Evolutionary conservation across 164 flowering plant genomes (phyloP).

Genomic region (Chimonanthus salicifolius): DNA sequence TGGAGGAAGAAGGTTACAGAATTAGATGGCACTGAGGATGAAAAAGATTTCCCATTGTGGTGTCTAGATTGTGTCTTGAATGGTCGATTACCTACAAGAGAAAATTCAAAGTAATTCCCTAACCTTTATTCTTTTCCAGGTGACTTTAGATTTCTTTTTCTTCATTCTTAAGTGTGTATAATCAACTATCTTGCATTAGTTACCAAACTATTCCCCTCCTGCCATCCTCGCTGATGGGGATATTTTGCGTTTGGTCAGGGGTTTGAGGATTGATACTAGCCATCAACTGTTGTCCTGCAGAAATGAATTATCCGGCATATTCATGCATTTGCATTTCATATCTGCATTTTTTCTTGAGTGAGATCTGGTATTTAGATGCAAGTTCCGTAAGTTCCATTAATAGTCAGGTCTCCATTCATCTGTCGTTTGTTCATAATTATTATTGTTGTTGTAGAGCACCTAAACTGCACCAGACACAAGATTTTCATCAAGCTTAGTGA

Average conservation of each 20-base stretch:
- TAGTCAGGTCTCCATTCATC: background rate
- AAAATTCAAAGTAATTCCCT: conserved; percentile 75
- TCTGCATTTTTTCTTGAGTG: background rate
- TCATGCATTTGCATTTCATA: background rate
- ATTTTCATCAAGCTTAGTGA: no score
- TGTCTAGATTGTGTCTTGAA: conserved; percentile 86
- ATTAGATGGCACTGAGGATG: conserved; percentile 90
- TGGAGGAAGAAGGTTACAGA: conserved; percentile 96
- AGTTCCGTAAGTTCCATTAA: background rate
- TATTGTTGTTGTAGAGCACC: no score
- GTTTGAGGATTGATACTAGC: no score
- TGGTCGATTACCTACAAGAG: conserved; percentile 87
- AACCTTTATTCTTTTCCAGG: background rate
- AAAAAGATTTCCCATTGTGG: conserved; percentile 96
- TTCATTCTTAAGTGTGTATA: background rate
- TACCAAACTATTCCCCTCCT: no score
- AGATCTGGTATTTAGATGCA: background rate
- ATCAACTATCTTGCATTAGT: background rate
- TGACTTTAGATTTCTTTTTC: background rate
- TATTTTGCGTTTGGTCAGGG: no score
- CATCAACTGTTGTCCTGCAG: no score
- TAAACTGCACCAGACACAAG: no score
- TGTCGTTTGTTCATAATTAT: background rate
- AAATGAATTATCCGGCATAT: background rate
- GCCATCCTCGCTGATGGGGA: no score